Evolutionary conservation across 768 basidiomycete genomes (phyloP), one percentile per base, ranked within the genome.

Genomic region (Lepiota venenata): DNA sequence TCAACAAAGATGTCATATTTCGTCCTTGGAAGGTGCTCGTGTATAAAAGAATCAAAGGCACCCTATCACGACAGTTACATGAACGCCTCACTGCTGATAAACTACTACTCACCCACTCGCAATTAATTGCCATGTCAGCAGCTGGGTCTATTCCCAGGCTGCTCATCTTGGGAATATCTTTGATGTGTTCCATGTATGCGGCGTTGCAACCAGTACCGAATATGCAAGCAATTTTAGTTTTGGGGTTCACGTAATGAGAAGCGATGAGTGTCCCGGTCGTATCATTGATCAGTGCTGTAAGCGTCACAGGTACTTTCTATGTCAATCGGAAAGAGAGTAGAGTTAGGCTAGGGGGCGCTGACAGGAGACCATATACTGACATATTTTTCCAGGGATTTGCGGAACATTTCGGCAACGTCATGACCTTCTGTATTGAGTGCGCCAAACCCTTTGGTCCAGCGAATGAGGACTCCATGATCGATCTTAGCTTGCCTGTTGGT

Each of bases 361-460:
- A 27, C 15, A n/a, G 32, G n/a, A 29, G 35, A 43, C 10, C 32
- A 52, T 21, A 27, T 4, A 74, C 88, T 10, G 50, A 93, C 92
- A 64, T 81, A 75, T 77, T 88, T 91, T 53, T 75, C 76, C 43
- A 99, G 81, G 12, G 91, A 87, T 52, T 84, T 71, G 46, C 84
- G 82, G 75, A 99, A 96, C 92, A 99, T 95, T 37, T 78, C 89
- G 3, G 92, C 95, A 11, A 96, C 93, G 63, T 99, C 92, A 51
- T 81, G 75, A 15, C 95, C 95, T 70, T 98, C 97, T 15, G 92
- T 93, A 65, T 95, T 93, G 4, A 81, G 67, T 0, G 90, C 90
- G 29, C 93, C 93, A 63, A 98, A 98, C 59, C 97, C 97, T 71
- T 99, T 99, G n/a, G 97, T 99, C 97, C 97, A 99, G 15, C 96